Conservation (phyloP, 1,139 yeast species). For the Yamadazyma conglobata region DNA sequence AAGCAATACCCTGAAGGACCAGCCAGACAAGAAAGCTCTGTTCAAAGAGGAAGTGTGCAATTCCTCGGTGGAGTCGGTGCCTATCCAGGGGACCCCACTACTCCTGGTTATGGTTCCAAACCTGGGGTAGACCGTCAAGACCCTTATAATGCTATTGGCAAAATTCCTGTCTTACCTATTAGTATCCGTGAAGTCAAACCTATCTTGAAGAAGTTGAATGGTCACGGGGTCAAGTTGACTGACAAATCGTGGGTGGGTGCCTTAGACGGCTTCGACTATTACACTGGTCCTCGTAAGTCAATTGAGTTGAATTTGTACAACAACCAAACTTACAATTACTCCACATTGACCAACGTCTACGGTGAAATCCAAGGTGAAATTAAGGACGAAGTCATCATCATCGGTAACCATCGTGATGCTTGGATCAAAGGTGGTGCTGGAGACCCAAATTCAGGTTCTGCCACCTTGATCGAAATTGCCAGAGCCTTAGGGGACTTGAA, state of each 20-base stretch:
- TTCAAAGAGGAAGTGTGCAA: conserved; percentile 82
- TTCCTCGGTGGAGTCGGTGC: conserved; percentile 59
- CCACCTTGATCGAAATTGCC: conserved; percentile 41
- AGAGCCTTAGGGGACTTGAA: conserved; percentile 48
- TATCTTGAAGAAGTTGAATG: conserved; percentile 40
- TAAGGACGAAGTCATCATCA: conserved; percentile 37
- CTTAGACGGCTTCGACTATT: conserved; percentile 39
- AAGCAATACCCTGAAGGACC: conserved; percentile 46
- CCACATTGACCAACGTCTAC: conserved; percentile 44
- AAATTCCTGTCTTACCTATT: conserved; percentile 47
- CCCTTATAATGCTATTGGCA: conserved; percentile 39
- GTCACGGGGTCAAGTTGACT: conserved; percentile 32
- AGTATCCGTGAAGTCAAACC: conserved; percentile 47
- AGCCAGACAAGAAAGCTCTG: conserved; percentile 49
- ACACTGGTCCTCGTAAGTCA: conserved; percentile 49
- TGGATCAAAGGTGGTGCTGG: conserved; percentile 57
- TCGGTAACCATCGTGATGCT: conserved; percentile 50
- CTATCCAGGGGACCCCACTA: conserved; percentile 85
- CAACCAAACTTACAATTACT: conserved; percentile 38
- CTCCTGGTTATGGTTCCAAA: conserved; percentile 77
- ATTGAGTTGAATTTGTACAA: conserved; percentile 41
- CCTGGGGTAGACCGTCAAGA: conserved; percentile 45
- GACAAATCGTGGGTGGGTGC: conserved; percentile 37
- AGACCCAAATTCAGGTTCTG: conserved; percentile 47
- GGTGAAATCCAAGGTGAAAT: conserved; percentile 44